Percentiles rank a stretch among this genome's conserved stretches.
phyloP scores from a whole-genome alignment of 441 rosid genomes.

The Monsonia emarginata region DNA sequence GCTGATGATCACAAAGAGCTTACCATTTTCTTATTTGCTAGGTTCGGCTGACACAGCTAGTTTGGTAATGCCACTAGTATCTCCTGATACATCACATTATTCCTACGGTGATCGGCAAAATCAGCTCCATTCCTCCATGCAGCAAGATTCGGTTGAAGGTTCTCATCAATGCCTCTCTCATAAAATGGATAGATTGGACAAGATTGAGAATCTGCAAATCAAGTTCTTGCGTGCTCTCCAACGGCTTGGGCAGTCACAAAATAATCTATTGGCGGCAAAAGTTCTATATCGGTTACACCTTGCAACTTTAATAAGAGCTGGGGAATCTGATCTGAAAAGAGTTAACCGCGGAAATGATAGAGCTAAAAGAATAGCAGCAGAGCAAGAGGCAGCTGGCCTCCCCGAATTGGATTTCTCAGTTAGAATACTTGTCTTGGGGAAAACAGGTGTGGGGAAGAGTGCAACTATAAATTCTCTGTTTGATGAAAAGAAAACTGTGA shows the following conservation, averaged over 20 bases:
- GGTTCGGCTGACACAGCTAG: conserved; percentile 31
- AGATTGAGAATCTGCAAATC: conserved; percentile 56
- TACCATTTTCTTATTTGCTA: conserved; percentile 16
- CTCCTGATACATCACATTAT: conserved; percentile 31
- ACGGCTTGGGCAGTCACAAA: conserved; percentile 48
- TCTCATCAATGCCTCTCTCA: conserved; percentile 22
- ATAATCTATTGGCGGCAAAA: conserved; percentile 60
- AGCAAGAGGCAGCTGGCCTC: conserved; percentile 58
- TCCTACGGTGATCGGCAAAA: conserved; percentile 29
- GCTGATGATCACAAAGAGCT: no score
- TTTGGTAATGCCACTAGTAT: conserved; percentile 26
- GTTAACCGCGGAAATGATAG: conserved; percentile 38
- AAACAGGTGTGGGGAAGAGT: conserved; percentile 94
- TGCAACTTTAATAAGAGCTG: conserved; percentile 64
- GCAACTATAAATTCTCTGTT: conserved; percentile 88
- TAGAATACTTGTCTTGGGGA: conserved; percentile 71
- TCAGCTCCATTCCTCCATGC: conserved; percentile 29
- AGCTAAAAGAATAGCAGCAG: conserved; percentile 50
- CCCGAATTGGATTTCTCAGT: conserved; percentile 58
- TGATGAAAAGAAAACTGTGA: conserved; percentile 52
- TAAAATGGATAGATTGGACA: conserved; percentile 41
- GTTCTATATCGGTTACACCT: conserved; percentile 69
- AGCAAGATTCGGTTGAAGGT: conserved; percentile 33
- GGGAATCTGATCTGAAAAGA: conserved; percentile 48
- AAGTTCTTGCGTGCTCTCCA: conserved; percentile 61